These are phyloP conservation scores for Cordyceps militaris DNA, from an alignment of 2,329 filamentous ascomycete genomes.

Conservation along the genomic window DNA sequence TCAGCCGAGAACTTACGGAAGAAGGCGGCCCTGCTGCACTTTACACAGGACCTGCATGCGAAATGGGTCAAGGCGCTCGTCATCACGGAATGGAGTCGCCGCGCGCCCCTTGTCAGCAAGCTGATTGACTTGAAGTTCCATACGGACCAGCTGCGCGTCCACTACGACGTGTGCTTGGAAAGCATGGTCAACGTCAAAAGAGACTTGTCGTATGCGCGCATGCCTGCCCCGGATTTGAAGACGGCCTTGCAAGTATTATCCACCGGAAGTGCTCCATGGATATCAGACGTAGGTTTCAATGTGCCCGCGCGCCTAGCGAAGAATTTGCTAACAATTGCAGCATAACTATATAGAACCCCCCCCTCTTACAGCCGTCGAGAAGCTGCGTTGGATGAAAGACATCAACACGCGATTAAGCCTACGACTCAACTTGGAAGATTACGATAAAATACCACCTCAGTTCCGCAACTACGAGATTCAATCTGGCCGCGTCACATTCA, in stretches of 20 bases:
- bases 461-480: constrained; percentile 72
- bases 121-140: constrained; percentile 82
- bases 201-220: constrained; percentile 62
- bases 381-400: constrained; percentile 68
- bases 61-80: constrained; percentile 93
- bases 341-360: constrained; percentile 72
- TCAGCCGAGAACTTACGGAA: constrained; percentile 64
- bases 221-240: constrained; percentile 84
- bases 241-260: constrained; percentile 82
- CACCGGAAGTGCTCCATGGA: constrained; percentile 67
- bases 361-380: constrained; percentile 61
- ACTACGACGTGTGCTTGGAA: constrained; percentile 54
- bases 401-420: constrained; percentile 79
- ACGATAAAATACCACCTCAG: constrained; percentile 64
- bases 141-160: constrained; percentile 54
- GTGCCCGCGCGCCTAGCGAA: not conserved
- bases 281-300: constrained; percentile 61
- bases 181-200: constrained; percentile 66
- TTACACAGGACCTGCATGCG: constrained; percentile 70
- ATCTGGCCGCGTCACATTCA: constrained; percentile 86
- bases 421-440: constrained; percentile 77
- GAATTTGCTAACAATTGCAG: constrained; percentile 36
- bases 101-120: constrained; percentile 70
- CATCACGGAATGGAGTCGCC: constrained; percentile 81
- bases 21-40: constrained; percentile 68